Percentiles rank a stretch among this genome's conserved stretches.
These are phyloP conservation scores for Trichoderma sp. DNA, from an alignment of 2,329 filamentous ascomycete species.

Conservation along the genomic window DNA sequence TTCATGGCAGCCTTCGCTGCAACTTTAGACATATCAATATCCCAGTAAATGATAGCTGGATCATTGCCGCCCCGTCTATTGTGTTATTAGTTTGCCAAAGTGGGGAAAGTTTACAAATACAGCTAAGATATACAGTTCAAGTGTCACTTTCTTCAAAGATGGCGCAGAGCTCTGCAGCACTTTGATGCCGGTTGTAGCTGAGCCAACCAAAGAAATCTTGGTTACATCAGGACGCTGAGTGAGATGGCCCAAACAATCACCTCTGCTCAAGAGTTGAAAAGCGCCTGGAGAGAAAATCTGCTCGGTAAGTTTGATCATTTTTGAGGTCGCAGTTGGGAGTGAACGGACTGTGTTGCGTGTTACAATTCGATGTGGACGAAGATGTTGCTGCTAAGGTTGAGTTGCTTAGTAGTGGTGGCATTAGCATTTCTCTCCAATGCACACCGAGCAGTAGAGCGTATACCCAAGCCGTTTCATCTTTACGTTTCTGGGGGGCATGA, in stretches of 20 bases:
- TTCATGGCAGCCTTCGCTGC: constrained; percentile 28
- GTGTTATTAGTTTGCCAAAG: background rate
- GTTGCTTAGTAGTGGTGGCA: constrained; percentile 21
- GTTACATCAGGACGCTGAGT: constrained; percentile 55
- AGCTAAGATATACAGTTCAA: background rate
- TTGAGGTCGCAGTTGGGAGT: constrained; percentile 58
- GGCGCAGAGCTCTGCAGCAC: constrained; percentile 64
- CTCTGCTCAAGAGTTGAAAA: constrained; percentile 57
- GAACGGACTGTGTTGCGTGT: constrained; percentile 37
- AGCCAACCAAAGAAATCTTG: constrained; percentile 70
- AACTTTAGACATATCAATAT: constrained; percentile 47
- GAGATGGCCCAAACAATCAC: constrained; percentile 57
- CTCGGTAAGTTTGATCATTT: constrained; percentile 53
- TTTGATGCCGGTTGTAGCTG: constrained; percentile 62
- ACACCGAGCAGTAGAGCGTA: constrained; percentile 25
- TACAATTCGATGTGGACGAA: constrained; percentile 11
- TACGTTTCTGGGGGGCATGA: constrained; percentile 29
- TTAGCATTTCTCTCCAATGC: constrained; percentile 25
- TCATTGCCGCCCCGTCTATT: constrained; percentile 55
- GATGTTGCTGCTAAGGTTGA: constrained; percentile 19
- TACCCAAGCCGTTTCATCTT: constrained; percentile 24
- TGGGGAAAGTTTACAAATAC: background rate
- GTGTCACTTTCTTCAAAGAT: constrained; percentile 43
- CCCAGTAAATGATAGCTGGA: constrained; percentile 44
- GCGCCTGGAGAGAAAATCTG: constrained; percentile 59